These are phyloP conservation scores for Geotrichum histeridarum DNA, from an alignment of 1,139 yeast species.

Conservation along the genomic window DNA sequence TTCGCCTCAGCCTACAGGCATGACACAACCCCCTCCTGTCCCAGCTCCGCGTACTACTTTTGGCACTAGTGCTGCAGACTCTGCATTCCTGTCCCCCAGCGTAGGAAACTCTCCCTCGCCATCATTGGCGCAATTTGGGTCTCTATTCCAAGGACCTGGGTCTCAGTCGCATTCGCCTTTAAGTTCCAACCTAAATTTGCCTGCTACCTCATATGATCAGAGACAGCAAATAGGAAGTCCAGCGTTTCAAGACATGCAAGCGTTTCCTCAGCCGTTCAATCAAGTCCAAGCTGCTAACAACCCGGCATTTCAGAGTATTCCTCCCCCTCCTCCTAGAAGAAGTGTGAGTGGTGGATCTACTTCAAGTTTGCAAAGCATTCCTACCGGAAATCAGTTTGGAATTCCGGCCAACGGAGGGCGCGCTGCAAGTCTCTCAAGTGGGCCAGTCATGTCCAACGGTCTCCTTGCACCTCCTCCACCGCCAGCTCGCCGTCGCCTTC, in stretches of 20 bases:
- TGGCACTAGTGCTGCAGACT: neutral
- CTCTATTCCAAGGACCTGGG: constrained; percentile 8
- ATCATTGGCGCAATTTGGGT: constrained; percentile 13
- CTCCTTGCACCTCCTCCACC: constrained; percentile 18
- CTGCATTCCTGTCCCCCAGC: neutral
- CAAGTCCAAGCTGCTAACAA: neutral
- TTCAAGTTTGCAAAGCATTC: neutral
- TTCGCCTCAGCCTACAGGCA: constrained; percentile 11
- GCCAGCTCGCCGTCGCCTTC: constrained; percentile 10
- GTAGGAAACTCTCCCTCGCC: constrained; percentile 6
- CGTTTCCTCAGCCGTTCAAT: neutral
- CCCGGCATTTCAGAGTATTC: neutral
- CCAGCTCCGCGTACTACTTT: constrained; percentile 8
- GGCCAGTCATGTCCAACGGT: constrained; percentile 12
- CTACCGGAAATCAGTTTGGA: constrained; percentile 8
- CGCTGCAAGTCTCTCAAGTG: constrained; percentile 1
- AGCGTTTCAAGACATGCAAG: neutral
- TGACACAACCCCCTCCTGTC: constrained; percentile 4
- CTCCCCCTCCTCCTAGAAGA: constrained; percentile 15
- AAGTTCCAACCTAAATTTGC: neutral
- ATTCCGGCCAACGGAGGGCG: neutral
- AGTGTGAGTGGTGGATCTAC: constrained; percentile 10
- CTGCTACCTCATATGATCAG: neutral
- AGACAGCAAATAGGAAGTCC: neutral
- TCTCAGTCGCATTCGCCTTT: neutral